A percentile compares a stretch with the other conserved stretches of the same genome.
Evolutionary conservation across 2,329 filamentous ascomycete genomes (phyloP).

Genomic region (Aureobasidium zeae): DNA sequence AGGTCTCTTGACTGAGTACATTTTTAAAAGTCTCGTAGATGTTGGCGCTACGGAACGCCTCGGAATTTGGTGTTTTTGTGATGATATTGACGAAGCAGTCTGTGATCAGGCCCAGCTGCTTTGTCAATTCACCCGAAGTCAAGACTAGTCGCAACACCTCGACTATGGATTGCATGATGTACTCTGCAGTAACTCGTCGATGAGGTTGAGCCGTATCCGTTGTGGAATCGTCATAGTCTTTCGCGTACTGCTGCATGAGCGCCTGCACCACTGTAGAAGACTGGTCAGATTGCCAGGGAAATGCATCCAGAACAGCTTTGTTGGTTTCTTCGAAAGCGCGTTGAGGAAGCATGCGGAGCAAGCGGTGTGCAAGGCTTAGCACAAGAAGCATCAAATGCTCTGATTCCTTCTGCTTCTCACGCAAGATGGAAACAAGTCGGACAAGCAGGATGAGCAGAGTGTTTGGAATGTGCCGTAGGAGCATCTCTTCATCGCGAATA

Average conservation of each 20-base stretch:
- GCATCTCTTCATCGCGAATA: constrained; percentile 91
- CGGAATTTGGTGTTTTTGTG: not conserved
- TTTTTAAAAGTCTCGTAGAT: constrained; percentile 9
- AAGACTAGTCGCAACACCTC: not conserved
- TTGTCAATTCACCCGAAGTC: not conserved
- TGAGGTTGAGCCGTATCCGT: not conserved
- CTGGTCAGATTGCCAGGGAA: not conserved
- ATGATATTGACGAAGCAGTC: constrained; percentile 9
- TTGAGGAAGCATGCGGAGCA: constrained; percentile 23
- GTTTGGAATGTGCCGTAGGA: constrained; percentile 73
- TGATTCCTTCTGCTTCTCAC: not conserved
- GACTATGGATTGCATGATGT: constrained; percentile 1
- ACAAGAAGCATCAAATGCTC: constrained; percentile 20
- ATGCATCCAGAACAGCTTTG: not conserved
- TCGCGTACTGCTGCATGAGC: constrained; percentile 6
- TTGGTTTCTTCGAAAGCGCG: constrained; percentile 15
- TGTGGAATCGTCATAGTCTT: not conserved
- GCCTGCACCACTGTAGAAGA: constrained; percentile 1
- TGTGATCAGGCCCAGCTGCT: constrained; percentile 6
- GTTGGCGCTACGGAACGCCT: not conserved
- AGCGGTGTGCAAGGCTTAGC: constrained; percentile 12
- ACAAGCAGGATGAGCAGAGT: constrained; percentile 51
- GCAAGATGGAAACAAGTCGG: constrained; percentile 27
- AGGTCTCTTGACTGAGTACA: not conserved
- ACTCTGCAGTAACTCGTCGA: constrained; percentile 1